Conservation (phyloP, 192 early-diverging fungal species). For the Coemansia sp. region DNA sequence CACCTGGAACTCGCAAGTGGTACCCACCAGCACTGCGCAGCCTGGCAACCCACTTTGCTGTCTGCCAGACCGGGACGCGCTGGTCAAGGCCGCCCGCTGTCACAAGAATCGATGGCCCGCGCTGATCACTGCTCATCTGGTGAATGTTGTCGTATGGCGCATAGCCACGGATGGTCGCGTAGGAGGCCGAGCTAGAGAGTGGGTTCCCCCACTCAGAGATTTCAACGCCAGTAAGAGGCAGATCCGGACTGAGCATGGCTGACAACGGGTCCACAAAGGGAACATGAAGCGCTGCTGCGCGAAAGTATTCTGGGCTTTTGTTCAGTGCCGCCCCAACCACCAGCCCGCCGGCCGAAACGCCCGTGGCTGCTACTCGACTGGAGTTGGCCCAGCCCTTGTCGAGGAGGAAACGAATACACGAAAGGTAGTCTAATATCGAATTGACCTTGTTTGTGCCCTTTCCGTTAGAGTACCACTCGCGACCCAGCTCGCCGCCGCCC, state of each 20-base stretch:
- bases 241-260: constrained; percentile 74
- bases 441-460: constrained; percentile 70
- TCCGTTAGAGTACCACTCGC: constrained; percentile 75
- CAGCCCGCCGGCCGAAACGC: constrained; percentile 77
- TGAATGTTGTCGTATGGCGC: constrained; percentile 70
- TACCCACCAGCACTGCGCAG: constrained; percentile 55
- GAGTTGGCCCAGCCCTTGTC: constrained; percentile 58
- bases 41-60: constrained; percentile 84
- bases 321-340: constrained; percentile 69
- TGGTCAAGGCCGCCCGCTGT: constrained; percentile 77
- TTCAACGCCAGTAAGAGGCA: constrained; percentile 71
- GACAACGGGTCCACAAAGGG: constrained; percentile 86
- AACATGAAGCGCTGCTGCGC: constrained; percentile 70
- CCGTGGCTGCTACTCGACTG: constrained; percentile 61
- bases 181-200: constrained; percentile 45
- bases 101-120: constrained; percentile 64
- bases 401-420: constrained; percentile 64
- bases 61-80: constrained; percentile 79
- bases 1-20: too few species aligned
- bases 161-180: constrained; percentile 59
- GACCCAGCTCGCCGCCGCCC: constrained; percentile 77
- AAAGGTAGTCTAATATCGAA: constrained; percentile 69
- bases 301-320: constrained; percentile 66
- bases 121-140: neutral
- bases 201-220: constrained; percentile 79